phyloP scores from a whole-genome alignment of 1,284 basidiomycete genomes.

The Ganoderma meredithae region DNA sequence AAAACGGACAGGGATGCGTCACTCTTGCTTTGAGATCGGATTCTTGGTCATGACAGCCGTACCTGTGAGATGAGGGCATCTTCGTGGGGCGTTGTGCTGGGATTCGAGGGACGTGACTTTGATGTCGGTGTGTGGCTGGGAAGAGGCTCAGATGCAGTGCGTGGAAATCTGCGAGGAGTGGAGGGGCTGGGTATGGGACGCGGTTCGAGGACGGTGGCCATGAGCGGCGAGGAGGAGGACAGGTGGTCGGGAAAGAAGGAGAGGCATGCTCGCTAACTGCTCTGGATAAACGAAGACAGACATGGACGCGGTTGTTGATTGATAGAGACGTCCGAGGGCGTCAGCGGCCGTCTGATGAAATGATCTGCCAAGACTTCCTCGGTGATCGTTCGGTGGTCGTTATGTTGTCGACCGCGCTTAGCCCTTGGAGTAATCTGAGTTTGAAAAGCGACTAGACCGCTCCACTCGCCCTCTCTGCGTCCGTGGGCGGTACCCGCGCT shows the following conservation, averaged over 20 bases:
- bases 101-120: background rate
- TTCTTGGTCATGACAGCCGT: background rate
- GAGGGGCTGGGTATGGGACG: slow-evolving; percentile 6
- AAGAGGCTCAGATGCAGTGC: slow-evolving; percentile 26
- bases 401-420: background rate
- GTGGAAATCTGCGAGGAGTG: slow-evolving; percentile 19
- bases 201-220: slow-evolving; percentile 13
- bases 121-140: slow-evolving; percentile 3
- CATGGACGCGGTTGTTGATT: slow-evolving; percentile 17
- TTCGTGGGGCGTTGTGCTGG: slow-evolving; percentile 7
- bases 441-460: slow-evolving; percentile 12
- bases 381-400: background rate
- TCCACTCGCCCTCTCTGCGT: slow-evolving; percentile 2
- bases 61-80: slow-evolving; percentile 28
- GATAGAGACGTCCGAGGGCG: slow-evolving; percentile 16
- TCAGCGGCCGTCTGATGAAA: slow-evolving; percentile 8
- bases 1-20: background rate
- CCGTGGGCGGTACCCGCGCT: slow-evolving; percentile 23
- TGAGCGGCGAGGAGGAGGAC: slow-evolving; percentile 13
- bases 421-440: slow-evolving; percentile 21
- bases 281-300: slow-evolving; percentile 8
- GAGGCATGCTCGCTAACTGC: slow-evolving; percentile 1
- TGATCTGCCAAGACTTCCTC: slow-evolving; percentile 5
- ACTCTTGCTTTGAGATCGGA: background rate
- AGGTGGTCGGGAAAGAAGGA: slow-evolving; percentile 5